Percentiles rank a stretch among this genome's conserved stretches.
These are phyloP conservation scores for Aspergillus haitiensis DNA, from an alignment of 495 filamentous ascomycete species.

Conservation along the genomic window DNA sequence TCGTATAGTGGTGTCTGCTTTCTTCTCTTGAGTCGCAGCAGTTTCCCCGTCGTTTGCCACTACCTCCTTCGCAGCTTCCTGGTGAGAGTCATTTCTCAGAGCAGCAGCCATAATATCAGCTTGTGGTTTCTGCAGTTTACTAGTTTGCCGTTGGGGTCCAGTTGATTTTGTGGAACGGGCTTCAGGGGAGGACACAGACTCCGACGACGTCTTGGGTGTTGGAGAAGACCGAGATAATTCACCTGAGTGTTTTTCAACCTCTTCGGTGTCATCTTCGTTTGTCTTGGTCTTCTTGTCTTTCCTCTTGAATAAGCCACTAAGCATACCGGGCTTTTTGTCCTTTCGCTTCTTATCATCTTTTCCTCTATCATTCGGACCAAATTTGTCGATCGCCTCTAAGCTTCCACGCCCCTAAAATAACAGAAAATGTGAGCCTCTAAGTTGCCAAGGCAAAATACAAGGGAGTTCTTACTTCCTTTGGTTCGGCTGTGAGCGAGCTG, in stretches of 20 bases:
- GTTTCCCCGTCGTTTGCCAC: conserved; percentile 17
- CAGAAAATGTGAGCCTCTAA: conserved; percentile 28
- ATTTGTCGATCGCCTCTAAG: conserved; percentile 56
- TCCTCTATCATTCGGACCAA: conserved; percentile 51
- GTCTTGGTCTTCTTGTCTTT: conserved; percentile 83
- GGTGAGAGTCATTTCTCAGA: conserved; percentile 29
- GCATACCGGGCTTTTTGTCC: conserved; percentile 87
- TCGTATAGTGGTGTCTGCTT: conserved; percentile 40
- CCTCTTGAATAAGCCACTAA: conserved; percentile 92
- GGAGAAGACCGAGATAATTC: conserved; percentile 55
- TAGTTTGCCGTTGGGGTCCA: conserved; percentile 54
- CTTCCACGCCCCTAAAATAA: conserved; percentile 40
- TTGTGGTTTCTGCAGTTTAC: conserved; percentile 76
- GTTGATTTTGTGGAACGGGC: conserved; percentile 37
- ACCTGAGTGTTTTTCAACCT: conserved; percentile 58
- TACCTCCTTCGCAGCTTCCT: conserved; percentile 17
- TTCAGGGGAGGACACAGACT: conserved; percentile 40
- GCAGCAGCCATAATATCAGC: conserved; percentile 56
- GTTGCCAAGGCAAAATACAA: conserved; percentile 25
- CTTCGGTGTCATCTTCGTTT: conserved; percentile 66
- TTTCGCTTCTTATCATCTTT: conserved; percentile 86
- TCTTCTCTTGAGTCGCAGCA: conserved; percentile 18
- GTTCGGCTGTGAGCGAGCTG: conserved; percentile 60
- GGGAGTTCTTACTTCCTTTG: conserved; percentile 56
- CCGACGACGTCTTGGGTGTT: conserved; percentile 52